Conservation (phyloP, 2,329 filamentous ascomycete species). For the Ophiocordyceps robertsii region DNA sequence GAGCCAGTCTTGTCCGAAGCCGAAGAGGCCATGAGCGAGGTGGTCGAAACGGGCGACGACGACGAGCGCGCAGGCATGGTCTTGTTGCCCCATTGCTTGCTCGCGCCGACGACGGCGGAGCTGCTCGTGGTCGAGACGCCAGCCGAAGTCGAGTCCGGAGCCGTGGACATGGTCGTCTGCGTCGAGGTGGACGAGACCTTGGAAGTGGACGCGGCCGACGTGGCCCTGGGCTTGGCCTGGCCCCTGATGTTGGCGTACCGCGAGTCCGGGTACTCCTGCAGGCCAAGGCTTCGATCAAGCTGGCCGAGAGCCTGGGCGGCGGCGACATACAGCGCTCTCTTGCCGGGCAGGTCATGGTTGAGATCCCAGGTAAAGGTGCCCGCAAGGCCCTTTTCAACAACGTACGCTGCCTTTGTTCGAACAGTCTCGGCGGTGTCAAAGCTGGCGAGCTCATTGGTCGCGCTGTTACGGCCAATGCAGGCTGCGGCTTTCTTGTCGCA, state of each 20-base stretch:
- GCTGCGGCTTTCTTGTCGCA: not conserved
- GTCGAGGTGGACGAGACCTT: not conserved
- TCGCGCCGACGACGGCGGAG: no score
- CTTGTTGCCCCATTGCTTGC: no score
- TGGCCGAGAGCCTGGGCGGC: not conserved
- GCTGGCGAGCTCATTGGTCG: not conserved
- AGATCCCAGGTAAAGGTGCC: not conserved
- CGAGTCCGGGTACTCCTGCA: not conserved
- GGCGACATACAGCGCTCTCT: not conserved
- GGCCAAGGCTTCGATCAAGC: not conserved
- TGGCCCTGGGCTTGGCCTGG: not conserved
- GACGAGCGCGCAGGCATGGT: not conserved
- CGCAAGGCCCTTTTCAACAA: not conserved
- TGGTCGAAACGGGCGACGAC: not conserved
- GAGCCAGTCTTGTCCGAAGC: not conserved
- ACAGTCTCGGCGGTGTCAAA: not conserved
- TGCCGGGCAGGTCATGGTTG: not conserved
- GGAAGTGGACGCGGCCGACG: not conserved
- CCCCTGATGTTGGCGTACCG: not conserved
- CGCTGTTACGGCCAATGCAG: not conserved
- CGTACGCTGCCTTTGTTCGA: not conserved
- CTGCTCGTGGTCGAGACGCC: no score
- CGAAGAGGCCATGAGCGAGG: not conserved
- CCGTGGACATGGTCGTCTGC: not conserved
- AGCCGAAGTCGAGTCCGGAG: not conserved